Base-by-base conservation (phyloP, 768 basidiomycete species). In the Candolleomyces eurysporus region DNA sequence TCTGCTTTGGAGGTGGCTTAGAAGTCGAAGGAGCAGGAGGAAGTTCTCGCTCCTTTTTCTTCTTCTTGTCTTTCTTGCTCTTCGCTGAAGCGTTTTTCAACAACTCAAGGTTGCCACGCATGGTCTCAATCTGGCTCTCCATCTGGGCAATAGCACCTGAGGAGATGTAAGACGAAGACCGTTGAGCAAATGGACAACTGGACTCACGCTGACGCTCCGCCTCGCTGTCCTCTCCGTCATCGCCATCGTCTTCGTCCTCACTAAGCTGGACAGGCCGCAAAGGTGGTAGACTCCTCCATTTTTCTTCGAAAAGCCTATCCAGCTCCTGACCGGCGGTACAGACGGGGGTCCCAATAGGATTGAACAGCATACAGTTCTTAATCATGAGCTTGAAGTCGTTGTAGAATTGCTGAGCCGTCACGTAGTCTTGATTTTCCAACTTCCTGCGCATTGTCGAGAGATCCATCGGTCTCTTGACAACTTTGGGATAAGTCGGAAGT, bases 401-500 rank as follows among this genome's bases (percentile, higher is more conserved):
- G 64, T 90, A 88, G 72, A 98, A 94, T 69, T 89, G 87, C 53
- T 84, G 78, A 2, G 92, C 89, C n/a, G 80, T 88, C 1, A 82
- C 65, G 71, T 98, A 99, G 63, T 90, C 86, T 56, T 83, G 79
- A 39, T 78, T 79, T 46, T 94, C 91, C 52, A 99, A 80, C 75
- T 95, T 96, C 72, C 78, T 84, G 66, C 87, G 86, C 80, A 99
- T 95, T 9, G 92, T 94, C 11, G 86, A 83, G 61, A 99, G 72
- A 73, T 99, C 97, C 93, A 99, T 98, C 4, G 97, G 97, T 68
- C 86, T 88, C 80, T 95, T 96, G 72, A 99, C 81, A 66, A 96
- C 76, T 74, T 88, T 91, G 2, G 87, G 86, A 73, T 99, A 99
- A 19, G 82, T 79, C 0, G 96, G 96, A 51, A 98, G 82, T 39